These are phyloP conservation scores for Fraxinus americana DNA, from an alignment of 257 asterid species.

Conservation along the genomic window DNA sequence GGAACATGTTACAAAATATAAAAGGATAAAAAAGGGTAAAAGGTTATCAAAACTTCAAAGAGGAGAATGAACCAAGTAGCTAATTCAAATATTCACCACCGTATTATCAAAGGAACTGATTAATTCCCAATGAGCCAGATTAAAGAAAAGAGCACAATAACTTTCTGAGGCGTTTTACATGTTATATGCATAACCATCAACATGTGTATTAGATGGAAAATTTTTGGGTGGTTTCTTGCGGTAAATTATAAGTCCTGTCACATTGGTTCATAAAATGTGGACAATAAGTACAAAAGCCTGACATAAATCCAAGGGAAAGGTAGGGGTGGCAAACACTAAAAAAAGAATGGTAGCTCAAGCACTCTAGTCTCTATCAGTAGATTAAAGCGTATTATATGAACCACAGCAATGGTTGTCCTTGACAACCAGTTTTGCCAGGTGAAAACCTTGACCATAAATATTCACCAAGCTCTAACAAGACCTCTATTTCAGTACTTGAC, in stretches of 20 bases:
- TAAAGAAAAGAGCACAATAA: background rate
- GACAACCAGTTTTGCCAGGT: background rate
- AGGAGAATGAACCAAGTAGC: background rate
- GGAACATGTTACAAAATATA: background rate
- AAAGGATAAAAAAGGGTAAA: background rate
- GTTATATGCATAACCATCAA: too few relatives aligned
- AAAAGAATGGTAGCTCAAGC: background rate
- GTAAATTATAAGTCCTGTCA: background rate
- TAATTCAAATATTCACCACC: background rate
- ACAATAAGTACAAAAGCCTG: background rate
- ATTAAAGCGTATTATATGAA: background rate
- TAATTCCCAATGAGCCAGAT: background rate
- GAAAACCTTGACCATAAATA: background rate
- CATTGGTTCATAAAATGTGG: background rate
- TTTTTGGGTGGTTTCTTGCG: too few relatives aligned
- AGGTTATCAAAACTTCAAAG: background rate
- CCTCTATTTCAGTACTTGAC: background rate
- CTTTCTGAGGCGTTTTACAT: background rate
- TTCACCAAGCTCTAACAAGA: background rate
- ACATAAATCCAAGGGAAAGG: background rate
- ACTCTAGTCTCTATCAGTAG: background rate
- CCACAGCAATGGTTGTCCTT: too few relatives aligned
- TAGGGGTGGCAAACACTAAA: too few relatives aligned
- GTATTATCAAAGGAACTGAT: background rate
- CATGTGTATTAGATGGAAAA: too few relatives aligned